phyloP scores from a whole-genome alignment of 495 filamentous ascomycete species.

The Daldinia grandis region DNA sequence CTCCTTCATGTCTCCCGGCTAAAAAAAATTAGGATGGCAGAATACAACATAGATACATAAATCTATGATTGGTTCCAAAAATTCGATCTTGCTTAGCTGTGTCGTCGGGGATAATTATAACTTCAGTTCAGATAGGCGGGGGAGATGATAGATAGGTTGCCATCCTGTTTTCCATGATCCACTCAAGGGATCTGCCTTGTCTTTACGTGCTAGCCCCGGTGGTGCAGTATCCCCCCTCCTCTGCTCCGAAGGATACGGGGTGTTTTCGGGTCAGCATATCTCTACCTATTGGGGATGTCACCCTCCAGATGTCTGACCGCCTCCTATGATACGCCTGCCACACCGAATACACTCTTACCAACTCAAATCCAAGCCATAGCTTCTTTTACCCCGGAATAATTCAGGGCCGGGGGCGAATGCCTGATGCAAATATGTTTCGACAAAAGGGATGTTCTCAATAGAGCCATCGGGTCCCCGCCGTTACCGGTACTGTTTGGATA shows the following conservation, averaged over 20 bases:
- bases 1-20: constrained; percentile 26
- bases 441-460: constrained; percentile 8
- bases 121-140: constrained; percentile 35
- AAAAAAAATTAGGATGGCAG: constrained; percentile 31
- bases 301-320: constrained; percentile 10
- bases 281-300: constrained; percentile 6
- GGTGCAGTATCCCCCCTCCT: constrained; percentile 16
- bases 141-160: constrained; percentile 23
- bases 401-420: constrained; percentile 2
- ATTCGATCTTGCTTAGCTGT: constrained; percentile 27
- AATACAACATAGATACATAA: constrained; percentile 44
- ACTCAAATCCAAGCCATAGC: constrained; percentile 4
- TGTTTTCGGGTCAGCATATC: constrained; percentile 2
- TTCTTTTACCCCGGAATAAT: neutral
- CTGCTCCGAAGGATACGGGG: constrained; percentile 1
- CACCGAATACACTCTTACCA: constrained; percentile 5
- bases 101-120: constrained; percentile 22
- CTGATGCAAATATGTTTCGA: constrained; percentile 26
- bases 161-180: constrained; percentile 2
- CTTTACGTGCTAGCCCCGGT: constrained; percentile 11
- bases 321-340: constrained; percentile 3
- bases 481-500: constrained; percentile 29
- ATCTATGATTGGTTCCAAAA: constrained; percentile 45
- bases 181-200: constrained; percentile 1
- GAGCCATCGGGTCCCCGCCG: constrained; percentile 14